Base-by-base conservation (phyloP, 495 filamentous ascomycete genomes). In the Neurospora sp. region DNA sequence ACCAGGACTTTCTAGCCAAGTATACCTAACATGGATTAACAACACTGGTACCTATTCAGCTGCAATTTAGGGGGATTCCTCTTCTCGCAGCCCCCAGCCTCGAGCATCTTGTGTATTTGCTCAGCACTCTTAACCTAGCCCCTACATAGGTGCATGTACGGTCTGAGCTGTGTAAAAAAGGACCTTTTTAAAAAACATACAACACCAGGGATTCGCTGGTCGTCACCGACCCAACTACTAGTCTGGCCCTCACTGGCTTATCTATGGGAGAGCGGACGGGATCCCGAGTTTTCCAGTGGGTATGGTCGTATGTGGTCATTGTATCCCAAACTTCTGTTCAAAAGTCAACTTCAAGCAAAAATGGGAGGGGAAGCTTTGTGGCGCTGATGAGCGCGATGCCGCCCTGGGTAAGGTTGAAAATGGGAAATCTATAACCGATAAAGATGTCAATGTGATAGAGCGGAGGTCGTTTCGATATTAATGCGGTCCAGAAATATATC, bases 251-350 rank as follows among this genome's bases (percentile, higher is more conserved):
- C 46, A 23, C n/a, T 54, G 46, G 80, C 78, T 83, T 83, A 79
- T 81, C 80, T 82, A 84, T 79, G 84, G 83, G 81, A 83, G 84
- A 86, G 83, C 84, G 83, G 83, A 86, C 84, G 84, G 84, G 84
- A 84, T 83, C 80, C 83, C 84, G 83, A 82, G 76, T 81, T 80
- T 74, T 85, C 84, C 46, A 27, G 20, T 54, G 46, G 46, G 46
- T 54, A 54, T 54, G 49, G 49, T 60, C 49, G 49, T 60, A 60
- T 60, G 49, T 60, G 2, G 0, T 27, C 0, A 14, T 12, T 11
- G 10, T 2, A 0, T 4, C 8, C 16, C 0, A 9, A 23, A 20
- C 44, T 20, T 49, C 3, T 3, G n/a, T 20, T 11, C 8, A 49
- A 11, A 49, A 49, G 3, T 3, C 0, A 10, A 18, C 7, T 20